Evolutionary conservation across 352 stramenopile species (phyloP).

Genomic region (Globisporangium megalacanthum): DNA sequence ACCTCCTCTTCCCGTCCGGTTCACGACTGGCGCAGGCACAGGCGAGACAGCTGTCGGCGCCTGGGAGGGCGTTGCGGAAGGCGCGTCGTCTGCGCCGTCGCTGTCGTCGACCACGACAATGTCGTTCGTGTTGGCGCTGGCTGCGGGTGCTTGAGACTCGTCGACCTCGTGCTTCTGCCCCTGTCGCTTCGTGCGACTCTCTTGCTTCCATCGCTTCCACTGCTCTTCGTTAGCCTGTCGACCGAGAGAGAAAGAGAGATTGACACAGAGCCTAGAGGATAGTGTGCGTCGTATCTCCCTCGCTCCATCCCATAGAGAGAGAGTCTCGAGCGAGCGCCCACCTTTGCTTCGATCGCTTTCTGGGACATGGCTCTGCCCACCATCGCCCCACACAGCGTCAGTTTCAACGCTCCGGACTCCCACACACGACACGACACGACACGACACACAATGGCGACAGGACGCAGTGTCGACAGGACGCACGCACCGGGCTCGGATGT

Average conservation of each 20-base stretch:
- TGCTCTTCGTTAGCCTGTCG: constrained; percentile 60
- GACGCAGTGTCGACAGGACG: no score
- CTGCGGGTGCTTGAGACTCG: background rate
- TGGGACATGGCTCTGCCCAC: constrained; percentile 51
- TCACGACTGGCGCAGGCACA: background rate
- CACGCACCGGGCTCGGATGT: constrained; percentile 54
- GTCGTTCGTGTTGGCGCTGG: constrained; percentile 1
- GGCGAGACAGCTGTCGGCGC: background rate
- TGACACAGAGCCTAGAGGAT: no score
- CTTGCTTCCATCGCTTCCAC: constrained; percentile 64
- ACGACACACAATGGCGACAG: background rate
- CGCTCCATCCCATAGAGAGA: background rate
- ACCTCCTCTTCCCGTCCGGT: background rate
- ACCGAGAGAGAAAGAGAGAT: no score
- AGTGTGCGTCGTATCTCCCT: no score
- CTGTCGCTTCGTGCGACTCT: constrained; percentile 5
- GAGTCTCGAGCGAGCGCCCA: constrained; percentile 9
- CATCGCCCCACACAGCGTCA: constrained; percentile 8
- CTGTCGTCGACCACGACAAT: constrained; percentile 2
- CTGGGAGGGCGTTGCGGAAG: no score
- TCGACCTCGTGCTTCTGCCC: constrained; percentile 3
- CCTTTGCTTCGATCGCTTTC: constrained; percentile 77
- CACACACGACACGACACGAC: background rate
- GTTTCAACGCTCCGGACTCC: background rate
- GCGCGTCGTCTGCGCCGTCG: background rate